Evolutionary conservation across 2,329 filamentous ascomycete genomes (phyloP), one percentile per base, ranked within the genome.

Genomic region (Dactylonectria estremocensis): DNA sequence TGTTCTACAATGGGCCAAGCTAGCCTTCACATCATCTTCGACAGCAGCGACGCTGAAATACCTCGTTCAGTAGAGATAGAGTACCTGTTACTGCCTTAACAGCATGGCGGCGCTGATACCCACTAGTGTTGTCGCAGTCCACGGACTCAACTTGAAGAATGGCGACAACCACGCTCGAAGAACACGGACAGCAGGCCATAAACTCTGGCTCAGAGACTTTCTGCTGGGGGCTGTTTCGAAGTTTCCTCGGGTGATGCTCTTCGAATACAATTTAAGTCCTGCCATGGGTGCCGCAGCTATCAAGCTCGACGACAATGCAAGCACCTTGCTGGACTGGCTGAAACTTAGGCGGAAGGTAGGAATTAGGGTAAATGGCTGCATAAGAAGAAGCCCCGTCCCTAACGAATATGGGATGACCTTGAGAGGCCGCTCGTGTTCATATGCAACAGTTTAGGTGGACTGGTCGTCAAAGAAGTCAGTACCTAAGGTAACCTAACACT

Each of bases 91-190:
- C 45, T 18, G 45, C 18, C 45, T 16, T 5, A 48, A 8, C 7
- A 28, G 45, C 45, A 6, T 8, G 7, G n/a, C 45, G 18, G 22
- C 18, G 45, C 45, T 48, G 45, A 48, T 16, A 48, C 22, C 45
- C 7, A 9, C 45, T 20, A 48, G 45, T 48, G 45, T 48, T 20
- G 45, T 48, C 45, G 45, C 45, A 18, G 45, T 48, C 45, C 45
- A 48, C 45, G 45, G 45, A 20, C 45, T 48, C 45, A 18, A 48
- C 45, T 48, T 48, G n/a, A 48, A 48, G 45, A 48, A 48, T 20
- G 22, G 22, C 45, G 7, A n/a, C 7, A 48, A 48, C 45, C 45
- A 48, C 18, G 45, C 45, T 6, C 45, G 18, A 48, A 9, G 22
- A 20, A 48, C 45, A 10, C 18, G 45, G 45, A 48, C 16, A 10